phyloP scores from a whole-genome alignment of 2,329 filamentous ascomycete species.

The Allantophomopsis cytisporea region DNA sequence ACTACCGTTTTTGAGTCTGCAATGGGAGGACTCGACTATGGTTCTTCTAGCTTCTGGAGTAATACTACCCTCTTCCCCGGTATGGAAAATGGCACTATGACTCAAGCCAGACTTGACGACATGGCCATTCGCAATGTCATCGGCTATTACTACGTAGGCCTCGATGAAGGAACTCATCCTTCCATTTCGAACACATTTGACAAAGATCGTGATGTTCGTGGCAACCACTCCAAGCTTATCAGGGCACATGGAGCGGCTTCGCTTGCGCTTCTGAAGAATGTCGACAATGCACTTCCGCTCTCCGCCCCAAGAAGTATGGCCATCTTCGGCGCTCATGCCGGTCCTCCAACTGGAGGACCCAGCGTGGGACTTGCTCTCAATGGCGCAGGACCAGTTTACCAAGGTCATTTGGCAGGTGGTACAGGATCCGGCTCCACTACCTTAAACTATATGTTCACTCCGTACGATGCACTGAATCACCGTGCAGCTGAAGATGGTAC shows the following conservation, averaged over 20 bases:
- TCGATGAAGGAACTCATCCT: conserved; percentile 15
- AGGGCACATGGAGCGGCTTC: conserved; percentile 48
- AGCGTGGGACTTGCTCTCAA: too few relatives aligned
- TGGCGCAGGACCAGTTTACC: too few relatives aligned
- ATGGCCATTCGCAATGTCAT: conserved; percentile 79
- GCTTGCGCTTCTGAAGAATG: conserved; percentile 51
- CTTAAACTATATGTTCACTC: not conserved
- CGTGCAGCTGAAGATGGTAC: conserved; percentile 22
- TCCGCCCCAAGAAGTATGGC: conserved; percentile 34
- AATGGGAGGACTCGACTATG: conserved; percentile 66
- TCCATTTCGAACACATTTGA: conserved; percentile 72
- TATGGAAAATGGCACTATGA: conserved; percentile 79
- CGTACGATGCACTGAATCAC: not conserved
- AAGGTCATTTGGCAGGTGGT: too few relatives aligned
- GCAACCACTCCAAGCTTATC: conserved; percentile 29
- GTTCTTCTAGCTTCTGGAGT: too few relatives aligned
- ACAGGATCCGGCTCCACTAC: not conserved
- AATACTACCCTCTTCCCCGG: conserved; percentile 51
- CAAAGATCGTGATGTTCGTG: conserved; percentile 31
- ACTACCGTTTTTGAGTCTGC: conserved; percentile 36
- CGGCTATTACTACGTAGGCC: conserved; percentile 50
- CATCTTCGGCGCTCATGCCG: conserved; percentile 36
- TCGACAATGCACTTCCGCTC: conserved; percentile 32
- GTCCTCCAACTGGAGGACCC: too few relatives aligned
- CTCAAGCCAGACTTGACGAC: conserved; percentile 79